These are phyloP conservation scores for Silene latifolia DNA, from an alignment of 148 eudicot genomes.

Conservation along the genomic window DNA sequence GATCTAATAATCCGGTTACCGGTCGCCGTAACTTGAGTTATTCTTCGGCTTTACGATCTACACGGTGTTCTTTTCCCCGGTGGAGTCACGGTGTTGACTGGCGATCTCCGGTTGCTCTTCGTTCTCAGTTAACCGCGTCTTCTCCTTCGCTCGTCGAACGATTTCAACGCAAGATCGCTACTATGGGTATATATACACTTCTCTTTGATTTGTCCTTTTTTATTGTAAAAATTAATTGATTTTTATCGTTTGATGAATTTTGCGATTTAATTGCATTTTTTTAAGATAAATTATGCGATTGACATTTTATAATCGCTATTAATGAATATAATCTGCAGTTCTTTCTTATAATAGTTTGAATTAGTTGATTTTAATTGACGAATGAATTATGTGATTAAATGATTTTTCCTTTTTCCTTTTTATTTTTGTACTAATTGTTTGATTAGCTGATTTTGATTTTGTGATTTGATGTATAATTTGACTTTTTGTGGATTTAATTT, in stretches of 20 bases:
- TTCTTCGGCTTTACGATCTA: slow-evolving; percentile 40
- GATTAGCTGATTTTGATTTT: too few species aligned
- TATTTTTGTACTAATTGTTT: too few species aligned
- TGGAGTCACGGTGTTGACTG: slow-evolving; percentile 63
- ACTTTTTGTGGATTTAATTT: neutral
- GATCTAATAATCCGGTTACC: slow-evolving; percentile 24
- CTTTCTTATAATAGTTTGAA: too few species aligned
- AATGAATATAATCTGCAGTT: neutral
- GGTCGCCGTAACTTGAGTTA: slow-evolving; percentile 34
- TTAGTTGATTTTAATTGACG: too few species aligned
- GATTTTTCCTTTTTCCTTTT: too few species aligned
- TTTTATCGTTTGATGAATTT: neutral
- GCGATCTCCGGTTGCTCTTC: slow-evolving; percentile 48
- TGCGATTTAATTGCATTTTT: neutral
- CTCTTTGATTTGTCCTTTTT: neutral
- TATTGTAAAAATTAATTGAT: neutral
- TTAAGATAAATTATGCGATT: neutral
- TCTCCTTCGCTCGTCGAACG: slow-evolving; percentile 55
- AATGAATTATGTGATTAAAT: too few species aligned
- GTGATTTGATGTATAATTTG: neutral
- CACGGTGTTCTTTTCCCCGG: slow-evolving; percentile 34
- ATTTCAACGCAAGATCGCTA: slow-evolving; percentile 60
- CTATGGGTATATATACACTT: slow-evolving; percentile 56
- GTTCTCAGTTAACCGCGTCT: slow-evolving; percentile 47
- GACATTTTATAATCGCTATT: neutral